phyloP scores from a whole-genome alignment of 1,284 basidiomycete species.

The Coniferiporia sulphurascens region DNA sequence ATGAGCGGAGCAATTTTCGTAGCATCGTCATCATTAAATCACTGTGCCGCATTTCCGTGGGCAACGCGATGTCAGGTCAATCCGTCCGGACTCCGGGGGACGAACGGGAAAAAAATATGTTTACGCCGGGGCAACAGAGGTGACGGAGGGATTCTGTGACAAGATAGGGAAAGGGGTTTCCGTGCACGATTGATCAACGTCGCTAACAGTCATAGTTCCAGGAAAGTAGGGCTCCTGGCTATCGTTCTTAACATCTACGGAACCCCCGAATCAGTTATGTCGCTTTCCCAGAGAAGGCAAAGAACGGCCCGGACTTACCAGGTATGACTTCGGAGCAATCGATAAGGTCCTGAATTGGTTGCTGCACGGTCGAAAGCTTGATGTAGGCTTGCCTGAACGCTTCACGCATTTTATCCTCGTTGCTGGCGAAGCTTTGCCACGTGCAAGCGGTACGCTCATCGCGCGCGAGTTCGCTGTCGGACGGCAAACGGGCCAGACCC shows the following conservation, averaged over 20 bases:
- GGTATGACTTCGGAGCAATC: constrained; percentile 23
- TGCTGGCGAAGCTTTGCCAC: constrained; percentile 36
- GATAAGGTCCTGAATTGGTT: constrained; percentile 12
- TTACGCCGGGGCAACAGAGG: constrained; percentile 17
- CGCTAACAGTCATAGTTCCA: constrained; percentile 10
- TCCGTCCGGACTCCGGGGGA: too few relatives aligned
- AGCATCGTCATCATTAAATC: too few relatives aligned
- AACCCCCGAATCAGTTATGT: too few relatives aligned
- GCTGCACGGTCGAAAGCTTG: constrained; percentile 18
- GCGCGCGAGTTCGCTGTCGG: constrained; percentile 29
- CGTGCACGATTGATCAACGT: constrained; percentile 15
- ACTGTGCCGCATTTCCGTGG: too few relatives aligned
- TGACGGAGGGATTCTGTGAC: constrained; percentile 11
- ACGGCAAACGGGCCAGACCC: constrained; percentile 37
- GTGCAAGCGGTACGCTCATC: constrained; percentile 32
- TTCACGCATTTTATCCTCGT: constrained; percentile 30
- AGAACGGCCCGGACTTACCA: not conserved
- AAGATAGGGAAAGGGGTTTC: constrained; percentile 19
- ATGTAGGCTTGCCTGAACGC: constrained; percentile 27
- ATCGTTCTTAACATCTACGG: not conserved
- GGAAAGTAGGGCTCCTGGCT: constrained; percentile 7
- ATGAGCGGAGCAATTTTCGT: too few relatives aligned
- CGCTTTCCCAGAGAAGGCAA: not conserved
- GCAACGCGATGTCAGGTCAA: too few relatives aligned
- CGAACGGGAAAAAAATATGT: not conserved